Conservation (phyloP, 1,139 yeast genomes). For the Zygoascus sp. region DNA sequence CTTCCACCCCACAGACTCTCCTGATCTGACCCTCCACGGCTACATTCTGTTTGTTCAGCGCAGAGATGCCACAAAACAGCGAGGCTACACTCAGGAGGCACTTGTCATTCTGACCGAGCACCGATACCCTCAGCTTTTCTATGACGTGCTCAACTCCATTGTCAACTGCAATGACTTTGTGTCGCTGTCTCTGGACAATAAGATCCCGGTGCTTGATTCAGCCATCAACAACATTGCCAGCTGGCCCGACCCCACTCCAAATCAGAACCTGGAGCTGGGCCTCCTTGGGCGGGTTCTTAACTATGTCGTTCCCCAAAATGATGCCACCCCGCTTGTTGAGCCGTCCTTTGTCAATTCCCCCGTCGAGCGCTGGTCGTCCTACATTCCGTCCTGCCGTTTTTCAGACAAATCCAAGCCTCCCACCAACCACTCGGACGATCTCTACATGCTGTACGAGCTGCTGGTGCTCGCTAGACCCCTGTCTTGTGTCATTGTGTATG, state of each 20-base stretch:
- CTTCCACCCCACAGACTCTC: slow-evolving; percentile 13
- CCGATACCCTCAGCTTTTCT: slow-evolving; percentile 27
- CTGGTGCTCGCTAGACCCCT: slow-evolving; percentile 23
- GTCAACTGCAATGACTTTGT: slow-evolving; percentile 16
- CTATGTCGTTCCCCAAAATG: slow-evolving; percentile 15
- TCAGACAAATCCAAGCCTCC: slow-evolving; percentile 3
- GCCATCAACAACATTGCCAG: slow-evolving; percentile 28
- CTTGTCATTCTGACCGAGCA: slow-evolving; percentile 28
- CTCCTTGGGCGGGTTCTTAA: slow-evolving; percentile 27
- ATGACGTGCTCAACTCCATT: slow-evolving; percentile 24
- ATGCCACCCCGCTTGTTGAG: slow-evolving; percentile 15
- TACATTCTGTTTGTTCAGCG: slow-evolving; percentile 27
- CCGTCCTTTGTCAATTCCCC: slow-evolving; percentile 19
- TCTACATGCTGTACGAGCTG: slow-evolving; percentile 29
- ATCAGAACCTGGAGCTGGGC: slow-evolving; percentile 22
- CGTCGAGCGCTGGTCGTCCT: slow-evolving; percentile 25
- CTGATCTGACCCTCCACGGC: slow-evolving; percentile 21
- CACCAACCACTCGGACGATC: slow-evolving; percentile 15
- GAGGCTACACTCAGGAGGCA: slow-evolving; percentile 32
- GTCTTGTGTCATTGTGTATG: slow-evolving; percentile 23
- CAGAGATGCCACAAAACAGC: slow-evolving; percentile 18
- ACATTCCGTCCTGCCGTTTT: slow-evolving; percentile 19
- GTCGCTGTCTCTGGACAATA: slow-evolving; percentile 20
- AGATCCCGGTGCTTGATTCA: slow-evolving; percentile 29
- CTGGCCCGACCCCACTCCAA: slow-evolving; percentile 28